Percentiles rank a stretch among this genome's conserved stretches.
phyloP scores from a whole-genome alignment of 1,284 basidiomycete genomes.

The Rhodotorula sp. region DNA sequence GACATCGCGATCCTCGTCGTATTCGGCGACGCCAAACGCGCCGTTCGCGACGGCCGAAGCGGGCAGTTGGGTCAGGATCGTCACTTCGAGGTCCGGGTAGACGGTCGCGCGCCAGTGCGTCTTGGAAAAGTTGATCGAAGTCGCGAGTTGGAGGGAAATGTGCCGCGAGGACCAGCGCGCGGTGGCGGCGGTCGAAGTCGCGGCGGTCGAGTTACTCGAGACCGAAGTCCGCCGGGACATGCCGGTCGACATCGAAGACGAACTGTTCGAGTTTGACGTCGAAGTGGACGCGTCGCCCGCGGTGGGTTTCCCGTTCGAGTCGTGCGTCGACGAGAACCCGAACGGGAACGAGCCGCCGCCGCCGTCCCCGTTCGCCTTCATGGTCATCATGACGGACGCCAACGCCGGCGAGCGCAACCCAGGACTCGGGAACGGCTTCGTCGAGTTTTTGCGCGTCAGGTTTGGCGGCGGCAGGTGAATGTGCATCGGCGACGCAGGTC shows the following conservation, averaged over 20 bases:
- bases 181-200: neutral
- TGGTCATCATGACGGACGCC: neutral
- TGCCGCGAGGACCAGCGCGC: slow-evolving; percentile 4
- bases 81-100: slow-evolving; percentile 1
- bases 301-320: neutral
- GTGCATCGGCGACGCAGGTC: neutral
- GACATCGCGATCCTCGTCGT: neutral
- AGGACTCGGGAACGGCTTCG: neutral
- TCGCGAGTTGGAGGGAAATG: slow-evolving; percentile 9
- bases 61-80: slow-evolving; percentile 23
- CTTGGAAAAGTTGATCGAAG: slow-evolving; percentile 21
- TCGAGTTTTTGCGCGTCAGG: neutral
- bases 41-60: slow-evolving; percentile 17
- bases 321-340: neutral
- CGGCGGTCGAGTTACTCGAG: neutral
- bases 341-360: neutral
- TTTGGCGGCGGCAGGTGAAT: neutral
- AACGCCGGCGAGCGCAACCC: neutral
- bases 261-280: neutral
- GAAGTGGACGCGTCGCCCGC: neutral
- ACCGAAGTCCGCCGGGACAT: neutral
- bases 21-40: neutral
- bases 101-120: slow-evolving; percentile 14
- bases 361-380: neutral
- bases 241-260: neutral